These are phyloP conservation scores for Aspergillus brunneoviolaceus DNA, from an alignment of 2,329 filamentous ascomycete genomes.

Conservation along the genomic window DNA sequence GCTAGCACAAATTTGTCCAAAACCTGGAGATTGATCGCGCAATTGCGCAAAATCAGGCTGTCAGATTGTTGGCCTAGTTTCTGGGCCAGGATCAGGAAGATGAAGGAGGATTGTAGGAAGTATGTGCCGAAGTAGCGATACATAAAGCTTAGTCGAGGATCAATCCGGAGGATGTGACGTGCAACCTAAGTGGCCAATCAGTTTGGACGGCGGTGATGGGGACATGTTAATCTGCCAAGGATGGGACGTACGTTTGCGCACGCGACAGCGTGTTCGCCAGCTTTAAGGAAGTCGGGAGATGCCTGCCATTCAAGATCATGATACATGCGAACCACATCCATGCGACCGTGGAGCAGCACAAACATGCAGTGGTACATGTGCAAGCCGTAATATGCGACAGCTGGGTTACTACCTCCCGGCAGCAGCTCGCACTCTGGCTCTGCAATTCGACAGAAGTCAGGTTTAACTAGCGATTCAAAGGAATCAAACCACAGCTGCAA, in stretches of 20 bases:
- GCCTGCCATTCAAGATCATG: constrained; percentile 2
- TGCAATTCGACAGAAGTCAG: not conserved
- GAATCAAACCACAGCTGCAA: not conserved
- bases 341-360: not conserved
- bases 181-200: not conserved
- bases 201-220: not conserved
- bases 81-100: constrained; percentile 4
- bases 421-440: not conserved
- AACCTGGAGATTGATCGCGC: not conserved
- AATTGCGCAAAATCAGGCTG: not conserved
- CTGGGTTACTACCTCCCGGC: not conserved
- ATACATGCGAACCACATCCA: constrained; percentile 7
- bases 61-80: constrained; percentile 1
- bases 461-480: not conserved
- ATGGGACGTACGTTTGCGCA: constrained; percentile 1
- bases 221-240: no score
- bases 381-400: constrained; percentile 4
- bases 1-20: constrained; percentile 1
- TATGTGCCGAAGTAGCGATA: constrained; percentile 4
- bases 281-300: not conserved
- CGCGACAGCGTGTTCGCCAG: constrained; percentile 2
- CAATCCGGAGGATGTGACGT: not conserved
- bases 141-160: not conserved
- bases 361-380: constrained; percentile 8
- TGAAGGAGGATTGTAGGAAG: constrained; percentile 2